Evolutionary conservation across 352 stramenopile species (phyloP).

Genomic region (Globisporangium acanthophoron): DNA sequence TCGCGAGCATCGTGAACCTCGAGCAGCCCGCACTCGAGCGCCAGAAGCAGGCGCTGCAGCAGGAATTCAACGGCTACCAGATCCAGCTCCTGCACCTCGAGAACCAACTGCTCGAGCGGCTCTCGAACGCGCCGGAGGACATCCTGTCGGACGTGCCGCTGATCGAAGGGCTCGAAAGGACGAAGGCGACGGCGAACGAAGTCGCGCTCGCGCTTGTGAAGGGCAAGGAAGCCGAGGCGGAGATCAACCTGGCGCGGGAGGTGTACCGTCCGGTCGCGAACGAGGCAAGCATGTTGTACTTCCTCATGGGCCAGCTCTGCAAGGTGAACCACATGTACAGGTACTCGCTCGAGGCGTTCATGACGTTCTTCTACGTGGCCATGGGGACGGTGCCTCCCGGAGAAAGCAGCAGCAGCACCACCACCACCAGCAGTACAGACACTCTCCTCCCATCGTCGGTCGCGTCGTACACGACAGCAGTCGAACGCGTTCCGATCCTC

Average conservation of each 20-base stretch:
- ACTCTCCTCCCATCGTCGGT: slow-evolving; percentile 11
- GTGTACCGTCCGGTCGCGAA: slow-evolving; percentile 86
- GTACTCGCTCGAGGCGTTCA: slow-evolving; percentile 90
- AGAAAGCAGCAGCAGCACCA: not conserved
- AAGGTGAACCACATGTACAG: slow-evolving; percentile 93
- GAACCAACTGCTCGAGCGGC: slow-evolving; percentile 82
- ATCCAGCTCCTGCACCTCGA: slow-evolving; percentile 89
- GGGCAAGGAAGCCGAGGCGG: slow-evolving; percentile 84
- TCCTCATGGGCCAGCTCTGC: slow-evolving; percentile 86
- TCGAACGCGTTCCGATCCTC: slow-evolving; percentile 56
- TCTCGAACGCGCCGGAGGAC: slow-evolving; percentile 90
- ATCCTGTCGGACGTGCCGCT: slow-evolving; percentile 89
- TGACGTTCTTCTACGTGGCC: slow-evolving; percentile 84
- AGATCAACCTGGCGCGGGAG: slow-evolving; percentile 89
- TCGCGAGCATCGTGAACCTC: slow-evolving; percentile 86
- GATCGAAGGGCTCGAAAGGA: slow-evolving; percentile 91
- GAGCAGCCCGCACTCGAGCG: slow-evolving; percentile 88
- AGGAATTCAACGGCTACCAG: slow-evolving; percentile 91
- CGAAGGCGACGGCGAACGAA: slow-evolving; percentile 86
- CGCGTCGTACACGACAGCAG: slow-evolving; percentile 24
- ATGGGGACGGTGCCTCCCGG: slow-evolving; percentile 49
- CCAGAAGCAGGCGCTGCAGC: slow-evolving; percentile 83
- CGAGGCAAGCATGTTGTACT: slow-evolving; percentile 91
- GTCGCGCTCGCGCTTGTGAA: slow-evolving; percentile 78
- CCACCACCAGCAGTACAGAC: slow-evolving; percentile 6